phyloP scores from a whole-genome alignment of 208 protist genomes.

The Trichomonas tenax region DNA sequence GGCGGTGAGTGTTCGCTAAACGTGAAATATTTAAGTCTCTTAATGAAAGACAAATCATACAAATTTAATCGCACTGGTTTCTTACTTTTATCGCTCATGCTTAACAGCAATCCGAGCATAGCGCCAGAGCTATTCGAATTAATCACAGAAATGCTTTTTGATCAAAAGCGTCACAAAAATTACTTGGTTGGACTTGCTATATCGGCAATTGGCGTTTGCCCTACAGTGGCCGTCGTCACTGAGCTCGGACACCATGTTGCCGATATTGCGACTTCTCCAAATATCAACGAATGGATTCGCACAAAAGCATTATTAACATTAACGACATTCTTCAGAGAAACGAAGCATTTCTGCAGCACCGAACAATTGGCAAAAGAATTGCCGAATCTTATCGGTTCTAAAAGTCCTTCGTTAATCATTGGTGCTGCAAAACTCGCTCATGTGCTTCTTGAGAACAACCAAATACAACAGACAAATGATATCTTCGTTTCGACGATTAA shows the following conservation, averaged over 20 bases:
- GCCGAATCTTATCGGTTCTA: not conserved
- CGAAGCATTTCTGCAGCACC: not conserved
- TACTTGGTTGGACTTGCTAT: not conserved
- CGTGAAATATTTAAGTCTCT: not conserved
- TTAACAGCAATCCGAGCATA: not conserved
- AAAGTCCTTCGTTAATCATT: not conserved
- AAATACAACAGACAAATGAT: not conserved
- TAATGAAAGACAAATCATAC: not conserved
- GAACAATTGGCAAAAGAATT: not conserved
- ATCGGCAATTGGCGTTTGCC: not conserved
- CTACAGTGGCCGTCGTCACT: not conserved
- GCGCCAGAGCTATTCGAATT: not conserved
- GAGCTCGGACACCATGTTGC: not conserved
- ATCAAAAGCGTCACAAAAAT: not conserved
- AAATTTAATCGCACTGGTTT: not conserved
- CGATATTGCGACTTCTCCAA: not conserved
- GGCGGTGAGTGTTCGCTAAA: not conserved
- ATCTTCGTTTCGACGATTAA: not conserved
- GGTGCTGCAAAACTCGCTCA: not conserved
- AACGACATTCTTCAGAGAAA: not conserved
- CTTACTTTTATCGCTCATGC: not conserved
- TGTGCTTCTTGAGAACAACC: not conserved
- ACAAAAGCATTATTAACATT: not conserved
- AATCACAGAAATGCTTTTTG: not conserved
- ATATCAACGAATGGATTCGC: not conserved